These are phyloP conservation scores for Physocladia obscura DNA, from an alignment of 192 early-diverging fungal species.

Conservation along the genomic window DNA sequence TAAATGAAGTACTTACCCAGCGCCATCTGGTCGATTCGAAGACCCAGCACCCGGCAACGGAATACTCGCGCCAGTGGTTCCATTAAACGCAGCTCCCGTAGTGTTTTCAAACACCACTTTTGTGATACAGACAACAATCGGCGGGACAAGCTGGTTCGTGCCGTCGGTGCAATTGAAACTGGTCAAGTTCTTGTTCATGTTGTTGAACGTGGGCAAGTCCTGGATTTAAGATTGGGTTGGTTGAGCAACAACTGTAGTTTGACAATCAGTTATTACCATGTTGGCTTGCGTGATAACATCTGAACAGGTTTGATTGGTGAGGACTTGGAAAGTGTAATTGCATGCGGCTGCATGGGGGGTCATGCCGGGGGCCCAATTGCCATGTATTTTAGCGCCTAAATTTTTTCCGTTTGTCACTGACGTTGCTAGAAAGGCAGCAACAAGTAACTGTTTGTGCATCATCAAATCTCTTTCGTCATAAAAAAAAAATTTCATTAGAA, in stretches of 20 bases:
- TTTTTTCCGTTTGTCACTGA: too few relatives aligned
- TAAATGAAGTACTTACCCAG: neutral
- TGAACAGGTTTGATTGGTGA: neutral
- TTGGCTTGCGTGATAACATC: neutral
- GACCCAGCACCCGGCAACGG: neutral
- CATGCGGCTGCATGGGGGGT: neutral
- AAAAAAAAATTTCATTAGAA: too few relatives aligned
- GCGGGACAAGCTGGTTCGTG: neutral
- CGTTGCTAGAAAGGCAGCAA: too few relatives aligned
- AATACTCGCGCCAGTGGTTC: neutral
- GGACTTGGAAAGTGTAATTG: constrained; percentile 7
- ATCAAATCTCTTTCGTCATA: too few relatives aligned
- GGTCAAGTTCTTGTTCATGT: neutral
- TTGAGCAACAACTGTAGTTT: too few relatives aligned
- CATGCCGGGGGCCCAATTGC: constrained; percentile 10
- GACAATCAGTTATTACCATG: neutral
- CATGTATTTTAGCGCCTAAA: neutral
- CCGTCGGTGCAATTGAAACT: constrained; percentile 1
- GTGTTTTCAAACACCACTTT: neutral
- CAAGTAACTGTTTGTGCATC: too few relatives aligned
- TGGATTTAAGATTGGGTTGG: too few relatives aligned
- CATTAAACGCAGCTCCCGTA: neutral
- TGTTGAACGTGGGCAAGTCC: neutral
- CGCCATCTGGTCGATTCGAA: neutral
- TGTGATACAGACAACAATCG: neutral